These are phyloP conservation scores for Termitomyces sp. DNA, from an alignment of 768 basidiomycete genomes.

Conservation along the genomic window DNA sequence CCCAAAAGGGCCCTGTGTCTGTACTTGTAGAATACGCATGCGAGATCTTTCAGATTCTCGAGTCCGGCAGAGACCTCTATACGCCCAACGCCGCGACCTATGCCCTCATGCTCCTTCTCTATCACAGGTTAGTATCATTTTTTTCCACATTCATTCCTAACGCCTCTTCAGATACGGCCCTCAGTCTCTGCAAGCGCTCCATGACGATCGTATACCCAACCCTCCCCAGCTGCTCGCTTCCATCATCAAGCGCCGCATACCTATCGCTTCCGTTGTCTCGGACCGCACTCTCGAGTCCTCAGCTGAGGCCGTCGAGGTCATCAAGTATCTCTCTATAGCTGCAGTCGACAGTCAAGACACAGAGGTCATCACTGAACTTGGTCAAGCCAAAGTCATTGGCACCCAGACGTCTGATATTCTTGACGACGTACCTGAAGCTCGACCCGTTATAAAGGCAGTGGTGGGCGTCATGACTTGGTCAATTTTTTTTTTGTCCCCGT, in stretches of 20 bases:
- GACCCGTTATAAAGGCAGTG: slow-evolving; percentile 47
- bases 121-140: slow-evolving; percentile 40
- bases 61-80: slow-evolving; percentile 41
- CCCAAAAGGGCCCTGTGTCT: slow-evolving; percentile 36
- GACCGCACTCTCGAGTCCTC: slow-evolving; percentile 53
- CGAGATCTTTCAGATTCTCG: slow-evolving; percentile 56
- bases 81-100: slow-evolving; percentile 58
- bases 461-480: slow-evolving; percentile 15
- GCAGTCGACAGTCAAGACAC: slow-evolving; percentile 54
- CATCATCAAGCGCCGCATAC: slow-evolving; percentile 46
- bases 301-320: slow-evolving; percentile 51
- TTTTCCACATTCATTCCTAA: neutral
- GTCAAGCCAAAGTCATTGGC: slow-evolving; percentile 47
- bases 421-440: slow-evolving; percentile 53
- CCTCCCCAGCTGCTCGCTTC: slow-evolving; percentile 37
- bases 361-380: slow-evolving; percentile 51
- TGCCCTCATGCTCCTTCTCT: slow-evolving; percentile 62
- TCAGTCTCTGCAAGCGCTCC: slow-evolving; percentile 22
- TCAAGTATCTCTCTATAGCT: slow-evolving; percentile 52
- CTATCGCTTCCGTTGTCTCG: slow-evolving; percentile 48
- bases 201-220: slow-evolving; percentile 13
- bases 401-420: slow-evolving; percentile 36
- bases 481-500: too few species aligned
- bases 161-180: slow-evolving; percentile 32
- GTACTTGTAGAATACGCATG: slow-evolving; percentile 64